Conservation (phyloP, 2,329 filamentous ascomycete genomes). For the Aspergillaceae sp. region DNA sequence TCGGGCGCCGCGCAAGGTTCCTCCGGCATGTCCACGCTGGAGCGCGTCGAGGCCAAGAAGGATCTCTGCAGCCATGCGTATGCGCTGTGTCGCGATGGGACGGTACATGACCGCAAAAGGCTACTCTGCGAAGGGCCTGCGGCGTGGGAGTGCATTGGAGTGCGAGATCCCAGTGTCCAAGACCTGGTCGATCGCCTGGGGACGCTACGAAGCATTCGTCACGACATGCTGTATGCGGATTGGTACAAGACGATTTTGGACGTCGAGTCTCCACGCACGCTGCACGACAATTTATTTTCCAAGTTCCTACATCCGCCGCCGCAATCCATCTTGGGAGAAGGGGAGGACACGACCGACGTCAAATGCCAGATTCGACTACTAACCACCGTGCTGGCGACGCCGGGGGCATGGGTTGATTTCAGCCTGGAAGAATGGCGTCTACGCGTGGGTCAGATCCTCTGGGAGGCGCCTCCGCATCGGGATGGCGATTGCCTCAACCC, state of each 20-base stretch:
- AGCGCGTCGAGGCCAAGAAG: slow-evolving; percentile 27
- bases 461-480: slow-evolving; percentile 29
- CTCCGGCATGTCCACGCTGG: slow-evolving; percentile 20
- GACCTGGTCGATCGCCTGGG: slow-evolving; percentile 28
- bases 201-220: slow-evolving; percentile 24
- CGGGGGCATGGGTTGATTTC: slow-evolving; percentile 41
- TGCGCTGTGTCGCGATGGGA: slow-evolving; percentile 27
- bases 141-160: slow-evolving; percentile 35
- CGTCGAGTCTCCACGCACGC: slow-evolving; percentile 20
- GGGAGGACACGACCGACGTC: slow-evolving; percentile 25
- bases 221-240: slow-evolving; percentile 23
- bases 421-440: slow-evolving; percentile 39
- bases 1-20: slow-evolving; percentile 15
- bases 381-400: slow-evolving; percentile 33
- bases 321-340: slow-evolving; percentile 14
- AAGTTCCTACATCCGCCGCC: slow-evolving; percentile 31
- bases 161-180: slow-evolving; percentile 30
- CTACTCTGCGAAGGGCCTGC: slow-evolving; percentile 30
- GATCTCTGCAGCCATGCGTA: slow-evolving; percentile 26
- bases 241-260: slow-evolving; percentile 29
- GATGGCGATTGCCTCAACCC: slow-evolving; percentile 25
- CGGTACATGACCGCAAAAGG: slow-evolving; percentile 27
- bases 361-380: slow-evolving; percentile 40
- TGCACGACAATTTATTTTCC: slow-evolving; percentile 29
- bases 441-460: slow-evolving; percentile 39